phyloP scores from a whole-genome alignment of 306 rosid genomes.

The Malus domestica region ASM211411v1 NC_041796.1:10083501-10084000 shows the following conservation, averaged over 20 bases:
- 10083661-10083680: not conserved
- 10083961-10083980: no score
- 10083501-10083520: constrained; percentile 32
- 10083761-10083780: no score
- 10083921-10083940: no score
- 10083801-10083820: no score
- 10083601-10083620: not conserved
- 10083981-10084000: no score
- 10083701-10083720: not conserved
- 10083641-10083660: not conserved
- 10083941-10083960: no score
- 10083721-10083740: not conserved
- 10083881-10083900: no score
- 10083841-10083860: no score
- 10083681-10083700: not conserved
- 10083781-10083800: no score
- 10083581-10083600: constrained; percentile 70
- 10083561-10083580: constrained; percentile 68
- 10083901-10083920: no score
- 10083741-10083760: not conserved
- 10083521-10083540: constrained; percentile 35
- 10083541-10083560: constrained; percentile 44
- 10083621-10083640: constrained; percentile 10
- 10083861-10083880: no score
- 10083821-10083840: no score